phyloP scores from a whole-genome alignment of 208 protist species.

The Lotmaria passim region DNA sequence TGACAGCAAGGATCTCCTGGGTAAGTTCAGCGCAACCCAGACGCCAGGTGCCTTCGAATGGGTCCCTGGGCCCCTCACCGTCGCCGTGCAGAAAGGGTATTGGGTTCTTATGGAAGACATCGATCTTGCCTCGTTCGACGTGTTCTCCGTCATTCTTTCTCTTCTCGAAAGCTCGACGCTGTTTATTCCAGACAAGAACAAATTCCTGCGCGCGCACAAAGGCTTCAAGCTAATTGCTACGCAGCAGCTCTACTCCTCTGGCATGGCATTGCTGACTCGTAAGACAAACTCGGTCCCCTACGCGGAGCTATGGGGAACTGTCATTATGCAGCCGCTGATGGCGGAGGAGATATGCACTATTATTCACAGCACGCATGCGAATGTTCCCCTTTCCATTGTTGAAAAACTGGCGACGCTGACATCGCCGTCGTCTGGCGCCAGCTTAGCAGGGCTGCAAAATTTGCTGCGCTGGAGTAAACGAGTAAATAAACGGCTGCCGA shows the following conservation, averaged over 20 bases:
- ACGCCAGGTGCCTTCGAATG: constrained; percentile 98
- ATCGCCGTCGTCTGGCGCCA: constrained; percentile 24
- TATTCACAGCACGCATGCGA: constrained; percentile 49
- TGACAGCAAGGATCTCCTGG: constrained; percentile 98
- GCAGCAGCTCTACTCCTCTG: constrained; percentile 73
- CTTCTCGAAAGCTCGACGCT: constrained; percentile 96
- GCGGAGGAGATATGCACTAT: constrained; percentile 64
- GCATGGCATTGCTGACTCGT: constrained; percentile 51
- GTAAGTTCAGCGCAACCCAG: constrained; percentile 98
- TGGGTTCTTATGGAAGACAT: constrained; percentile 99
- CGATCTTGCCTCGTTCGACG: constrained; percentile 98
- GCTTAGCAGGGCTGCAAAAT: constrained; percentile 75
- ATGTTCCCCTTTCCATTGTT: constrained; percentile 55
- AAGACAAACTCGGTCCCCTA: constrained; percentile 76
- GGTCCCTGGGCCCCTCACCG: constrained; percentile 96
- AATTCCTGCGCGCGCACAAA: constrained; percentile 84
- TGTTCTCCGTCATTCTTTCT: constrained; percentile 97
- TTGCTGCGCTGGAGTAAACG: constrained; percentile 94
- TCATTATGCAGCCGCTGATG: constrained; percentile 78
- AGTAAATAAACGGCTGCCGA: constrained; percentile 60
- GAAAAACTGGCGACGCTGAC: constrained; percentile 47
- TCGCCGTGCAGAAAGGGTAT: constrained; percentile 94
- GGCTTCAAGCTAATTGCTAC: constrained; percentile 92
- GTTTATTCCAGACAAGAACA: constrained; percentile 96
- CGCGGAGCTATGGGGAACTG: constrained; percentile 79